Conservation (phyloP, 73 alveolate species). For the Diophrys appendiculata region DNA sequence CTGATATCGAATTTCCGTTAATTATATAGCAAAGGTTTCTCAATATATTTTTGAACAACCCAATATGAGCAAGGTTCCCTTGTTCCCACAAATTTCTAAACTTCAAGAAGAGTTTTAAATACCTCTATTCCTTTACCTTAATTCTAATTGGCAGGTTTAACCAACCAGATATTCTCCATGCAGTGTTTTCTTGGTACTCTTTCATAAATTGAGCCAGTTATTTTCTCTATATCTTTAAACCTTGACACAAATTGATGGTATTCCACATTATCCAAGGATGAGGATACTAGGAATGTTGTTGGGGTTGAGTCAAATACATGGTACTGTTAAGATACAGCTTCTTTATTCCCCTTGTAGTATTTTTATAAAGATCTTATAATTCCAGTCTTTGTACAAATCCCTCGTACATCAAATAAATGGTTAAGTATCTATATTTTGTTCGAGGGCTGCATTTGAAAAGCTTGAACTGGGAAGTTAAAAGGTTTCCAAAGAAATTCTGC, state of each 20-base stretch:
- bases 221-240: conserved; percentile 42
- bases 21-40: conserved; percentile 76
- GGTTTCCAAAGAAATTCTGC: conserved; percentile 4
- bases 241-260: conserved; percentile 43
- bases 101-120: conserved; percentile 31
- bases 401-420: conserved; percentile 54
- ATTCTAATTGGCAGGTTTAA: conserved; percentile 62
- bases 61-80: conserved; percentile 45
- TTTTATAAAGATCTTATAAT: conserved; percentile 42
- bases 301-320: conserved; percentile 59
- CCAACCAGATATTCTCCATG: conserved; percentile 61
- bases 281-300: conserved; percentile 48
- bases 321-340: too few species aligned
- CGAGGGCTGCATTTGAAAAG: too few species aligned
- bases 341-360: too few species aligned
- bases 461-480: background rate
- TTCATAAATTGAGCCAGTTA: conserved; percentile 25
- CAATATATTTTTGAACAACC: conserved; percentile 85
- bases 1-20: conserved; percentile 87
- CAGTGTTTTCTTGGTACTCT: conserved; percentile 65
- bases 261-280: conserved; percentile 30
- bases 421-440: conserved; percentile 31
- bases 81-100: conserved; percentile 34
- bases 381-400: conserved; percentile 58
- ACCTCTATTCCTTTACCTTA: conserved; percentile 70